Evolutionary conservation across 2,329 filamentous ascomycete genomes (phyloP), one percentile per base, ranked within the genome.

Genomic region (Fusarium papillatum): DNA sequence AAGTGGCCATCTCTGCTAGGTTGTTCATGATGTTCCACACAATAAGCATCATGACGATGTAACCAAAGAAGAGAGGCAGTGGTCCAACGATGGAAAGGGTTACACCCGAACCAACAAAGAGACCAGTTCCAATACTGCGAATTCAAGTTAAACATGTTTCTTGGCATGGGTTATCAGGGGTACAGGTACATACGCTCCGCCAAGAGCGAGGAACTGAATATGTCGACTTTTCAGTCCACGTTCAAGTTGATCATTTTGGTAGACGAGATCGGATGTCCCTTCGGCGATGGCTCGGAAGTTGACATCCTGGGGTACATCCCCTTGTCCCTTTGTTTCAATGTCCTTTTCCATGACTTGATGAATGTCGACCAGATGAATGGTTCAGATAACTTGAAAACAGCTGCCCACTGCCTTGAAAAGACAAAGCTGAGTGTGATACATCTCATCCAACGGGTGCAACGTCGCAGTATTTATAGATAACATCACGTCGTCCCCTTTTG

Each of bases 151-250:
- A 4, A 29, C 10, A 34, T 34, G 10, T n/a, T 34, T n/a, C 50
- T 31, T 55, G 11, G 29, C 10, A n/a, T 14, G 11, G 19, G 29
- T 55, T 50, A 5, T 16, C 24, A 31, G 26, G 26, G 41, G 8
- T 57, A 7, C 46, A 4, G 41, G 8, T 55, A 7, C 46, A 4
- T 53, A 53, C 48, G 71, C 70, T 38, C 70, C 67, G n/a, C 71
- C 73, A 11, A 74, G 41, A n/a, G 90, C 90, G 43, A 92, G 83
- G 81, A 92, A 91, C 76, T 92, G 90, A 48, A 92, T 90, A 74
- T 92, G 90, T 41, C 90, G 85, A 78, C 87, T 90, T 83, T 91
- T 91, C 65, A 91, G 24, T 22, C 63, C 63, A 41, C 63, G 63
- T 13, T 36, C 63, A 31, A 65, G 63, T n/a, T 65, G 63, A n/a